phyloP scores from a whole-genome alignment of 2,329 filamentous ascomycete species.

The Botrytis tulipae region DNA sequence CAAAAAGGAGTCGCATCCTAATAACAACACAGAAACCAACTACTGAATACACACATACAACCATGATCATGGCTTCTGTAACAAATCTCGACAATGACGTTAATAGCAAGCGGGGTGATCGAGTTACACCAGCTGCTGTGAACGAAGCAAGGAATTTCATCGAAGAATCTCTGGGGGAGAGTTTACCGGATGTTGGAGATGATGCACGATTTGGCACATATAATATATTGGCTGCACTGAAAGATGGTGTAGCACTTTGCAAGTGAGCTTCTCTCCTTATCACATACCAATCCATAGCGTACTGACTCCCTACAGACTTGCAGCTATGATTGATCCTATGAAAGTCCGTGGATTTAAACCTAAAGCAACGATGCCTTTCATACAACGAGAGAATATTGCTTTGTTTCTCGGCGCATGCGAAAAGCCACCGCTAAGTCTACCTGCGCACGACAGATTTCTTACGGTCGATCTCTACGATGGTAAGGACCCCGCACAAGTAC shows the following conservation, averaged over 20 bases:
- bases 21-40: background rate
- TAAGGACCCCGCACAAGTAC: conserved; percentile 93
- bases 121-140: conserved; percentile 88
- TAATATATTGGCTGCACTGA: conserved; percentile 78
- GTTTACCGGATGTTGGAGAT: conserved; percentile 58
- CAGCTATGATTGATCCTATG: conserved; percentile 74
- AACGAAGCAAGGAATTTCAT: conserved; percentile 86
- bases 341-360: conserved; percentile 84
- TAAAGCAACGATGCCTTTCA: conserved; percentile 88
- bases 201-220: conserved; percentile 19
- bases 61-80: conserved; percentile 76
- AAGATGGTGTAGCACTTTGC: conserved; percentile 91
- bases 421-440: conserved; percentile 77
- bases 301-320: conserved; percentile 52
- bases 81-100: conserved; percentile 92
- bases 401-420: conserved; percentile 91
- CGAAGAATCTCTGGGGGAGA: conserved; percentile 73
- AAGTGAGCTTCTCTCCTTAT: conserved; percentile 56
- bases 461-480: conserved; percentile 95
- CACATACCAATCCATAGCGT: conserved; percentile 12
- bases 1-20: conserved; percentile 16
- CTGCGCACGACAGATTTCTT: conserved; percentile 91
- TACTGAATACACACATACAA: no score
- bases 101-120: conserved; percentile 85
- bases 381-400: conserved; percentile 99